Evolutionary conservation across 345 rosid species (phyloP).

Genomic region (Hibiscus mutabilis): DNA sequence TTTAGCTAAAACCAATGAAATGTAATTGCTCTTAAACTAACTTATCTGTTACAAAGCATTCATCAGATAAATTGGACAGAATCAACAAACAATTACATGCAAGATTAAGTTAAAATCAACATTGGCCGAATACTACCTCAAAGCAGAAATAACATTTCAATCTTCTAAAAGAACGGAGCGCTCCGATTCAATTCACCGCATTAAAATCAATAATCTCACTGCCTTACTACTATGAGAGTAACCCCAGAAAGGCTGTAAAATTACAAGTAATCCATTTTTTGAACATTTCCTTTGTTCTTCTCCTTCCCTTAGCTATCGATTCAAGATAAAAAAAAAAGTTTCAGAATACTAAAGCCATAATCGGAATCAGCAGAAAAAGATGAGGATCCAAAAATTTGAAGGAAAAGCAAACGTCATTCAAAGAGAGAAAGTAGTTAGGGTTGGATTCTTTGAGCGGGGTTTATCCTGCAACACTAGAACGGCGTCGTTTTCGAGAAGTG

Average conservation of each 20-base stretch:
- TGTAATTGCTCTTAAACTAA: not conserved
- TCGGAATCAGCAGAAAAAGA: not conserved
- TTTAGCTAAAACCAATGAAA: not conserved
- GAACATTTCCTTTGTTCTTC: too few relatives aligned
- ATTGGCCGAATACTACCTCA: not conserved
- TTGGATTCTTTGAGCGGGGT: not conserved
- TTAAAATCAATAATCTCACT: not conserved
- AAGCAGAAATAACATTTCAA: not conserved
- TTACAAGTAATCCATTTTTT: not conserved
- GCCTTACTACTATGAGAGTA: too few relatives aligned
- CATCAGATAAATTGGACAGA: not conserved
- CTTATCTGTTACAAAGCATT: not conserved
- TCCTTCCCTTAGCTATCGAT: too few relatives aligned
- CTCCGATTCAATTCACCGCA: not conserved
- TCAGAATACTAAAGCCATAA: not conserved
- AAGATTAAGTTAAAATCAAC: not conserved
- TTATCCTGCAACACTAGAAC: not conserved
- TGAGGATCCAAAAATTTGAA: not conserved
- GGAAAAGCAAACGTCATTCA: conserved; percentile 4
- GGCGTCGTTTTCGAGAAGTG: conserved; percentile 5
- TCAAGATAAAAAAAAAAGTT: too few relatives aligned
- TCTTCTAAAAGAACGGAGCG: not conserved
- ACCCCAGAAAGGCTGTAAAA: not conserved
- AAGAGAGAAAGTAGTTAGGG: not conserved
- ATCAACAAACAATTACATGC: not conserved